phyloP scores from a whole-genome alignment of 2,329 filamentous ascomycete genomes.

The Rutstroemia sp. region DNA sequence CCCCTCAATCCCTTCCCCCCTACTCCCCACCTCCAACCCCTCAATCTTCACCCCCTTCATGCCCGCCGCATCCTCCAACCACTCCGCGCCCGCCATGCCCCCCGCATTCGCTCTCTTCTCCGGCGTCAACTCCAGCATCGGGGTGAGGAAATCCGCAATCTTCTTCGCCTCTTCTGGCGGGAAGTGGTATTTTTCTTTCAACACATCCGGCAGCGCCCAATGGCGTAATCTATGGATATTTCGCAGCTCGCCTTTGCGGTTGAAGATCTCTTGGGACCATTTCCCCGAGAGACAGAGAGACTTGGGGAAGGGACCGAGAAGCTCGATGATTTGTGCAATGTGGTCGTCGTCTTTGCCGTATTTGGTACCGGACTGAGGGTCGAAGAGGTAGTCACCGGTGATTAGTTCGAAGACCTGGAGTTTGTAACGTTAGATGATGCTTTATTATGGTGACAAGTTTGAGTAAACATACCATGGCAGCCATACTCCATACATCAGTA shows the following conservation, averaged over 20 bases:
- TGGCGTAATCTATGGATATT: constrained; percentile 96
- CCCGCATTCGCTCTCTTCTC: constrained; percentile 90
- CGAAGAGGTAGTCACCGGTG: constrained; percentile 96
- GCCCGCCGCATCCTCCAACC: constrained; percentile 77
- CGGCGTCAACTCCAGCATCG: constrained; percentile 85
- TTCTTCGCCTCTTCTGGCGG: constrained; percentile 71
- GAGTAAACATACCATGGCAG: constrained; percentile 74
- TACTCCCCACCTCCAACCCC: constrained; percentile 67
- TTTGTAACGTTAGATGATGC: neutral
- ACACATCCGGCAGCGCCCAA: constrained; percentile 89
- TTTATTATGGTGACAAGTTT: neutral
- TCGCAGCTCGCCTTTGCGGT: constrained; percentile 89
- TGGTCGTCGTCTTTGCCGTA: constrained; percentile 99
- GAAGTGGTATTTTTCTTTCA: constrained; percentile 96
- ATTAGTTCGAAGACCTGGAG: constrained; percentile 88
- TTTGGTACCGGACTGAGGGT: constrained; percentile 95
- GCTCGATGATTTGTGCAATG: constrained; percentile 96
- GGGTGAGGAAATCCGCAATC: constrained; percentile 75
- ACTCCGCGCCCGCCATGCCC: constrained; percentile 82
- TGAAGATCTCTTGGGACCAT: constrained; percentile 99
- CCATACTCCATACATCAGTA: constrained; percentile 99
- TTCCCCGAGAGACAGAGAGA: constrained; percentile 86
- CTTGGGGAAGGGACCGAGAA: constrained; percentile 89
- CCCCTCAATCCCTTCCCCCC: constrained; percentile 87
- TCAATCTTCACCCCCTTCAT: constrained; percentile 77